A percentile compares a stretch with the other conserved stretches of the same genome.
These are phyloP conservation scores for Pelargonium australe DNA, from an alignment of 441 rosid species.

Conservation along the genomic window DNA sequence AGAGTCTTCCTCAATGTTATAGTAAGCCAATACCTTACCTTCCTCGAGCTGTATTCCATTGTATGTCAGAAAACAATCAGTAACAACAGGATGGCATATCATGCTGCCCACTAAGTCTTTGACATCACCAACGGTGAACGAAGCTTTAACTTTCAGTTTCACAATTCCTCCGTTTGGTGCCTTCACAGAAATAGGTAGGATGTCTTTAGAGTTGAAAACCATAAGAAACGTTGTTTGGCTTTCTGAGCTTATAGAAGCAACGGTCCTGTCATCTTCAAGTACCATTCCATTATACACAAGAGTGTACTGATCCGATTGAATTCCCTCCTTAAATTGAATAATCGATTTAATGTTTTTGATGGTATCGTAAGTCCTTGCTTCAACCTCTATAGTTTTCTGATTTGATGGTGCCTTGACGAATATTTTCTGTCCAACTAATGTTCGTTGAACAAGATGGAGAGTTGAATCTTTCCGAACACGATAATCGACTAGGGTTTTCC, in stretches of 20 bases:
- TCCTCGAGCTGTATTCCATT: constrained; percentile 27
- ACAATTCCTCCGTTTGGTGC: constrained; percentile 11
- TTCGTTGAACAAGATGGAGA: constrained; percentile 15
- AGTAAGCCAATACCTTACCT: constrained; percentile 27
- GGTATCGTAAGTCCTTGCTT: constrained; percentile 18
- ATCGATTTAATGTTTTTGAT: constrained; percentile 22
- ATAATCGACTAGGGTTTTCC: constrained; percentile 16
- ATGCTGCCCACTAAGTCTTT: constrained; percentile 23
- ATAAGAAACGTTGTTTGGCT: constrained; percentile 21
- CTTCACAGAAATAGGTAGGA: constrained; percentile 23
- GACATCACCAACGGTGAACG: constrained; percentile 22
- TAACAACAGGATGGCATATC: constrained; percentile 10
- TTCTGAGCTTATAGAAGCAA: constrained; percentile 19
- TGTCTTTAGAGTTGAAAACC: constrained; percentile 21
- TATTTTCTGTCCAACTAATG: constrained; percentile 4
- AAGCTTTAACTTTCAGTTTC: constrained; percentile 20
- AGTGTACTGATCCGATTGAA: constrained; percentile 15
- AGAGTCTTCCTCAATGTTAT: constrained; percentile 11
- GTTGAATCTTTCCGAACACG: constrained; percentile 14
- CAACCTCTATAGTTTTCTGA: constrained; percentile 14
- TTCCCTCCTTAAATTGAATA: constrained; percentile 24
- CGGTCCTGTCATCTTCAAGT: constrained; percentile 25
- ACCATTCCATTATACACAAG: constrained; percentile 23
- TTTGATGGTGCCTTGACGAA: constrained; percentile 18
- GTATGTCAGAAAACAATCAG: constrained; percentile 5